Base-by-base conservation (phyloP, 345 rosid genomes). In the Sisymbrium irio region DNA sequence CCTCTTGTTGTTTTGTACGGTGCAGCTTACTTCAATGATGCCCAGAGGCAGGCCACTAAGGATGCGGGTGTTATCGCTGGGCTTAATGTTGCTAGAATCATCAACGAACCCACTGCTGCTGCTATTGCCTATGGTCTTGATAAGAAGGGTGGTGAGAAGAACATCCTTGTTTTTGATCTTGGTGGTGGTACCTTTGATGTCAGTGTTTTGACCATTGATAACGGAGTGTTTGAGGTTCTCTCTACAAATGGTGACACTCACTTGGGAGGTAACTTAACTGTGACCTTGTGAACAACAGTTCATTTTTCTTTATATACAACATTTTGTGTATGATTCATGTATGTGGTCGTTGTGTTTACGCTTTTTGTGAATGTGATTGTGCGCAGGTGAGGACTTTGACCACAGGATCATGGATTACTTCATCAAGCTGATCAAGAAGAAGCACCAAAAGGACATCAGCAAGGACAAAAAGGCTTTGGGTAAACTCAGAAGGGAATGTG, bases 101-200 rank as follows among this genome's bases (percentile, higher is more conserved):
- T 94, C 65, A 94, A 94, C 46, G 98, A 94, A 75, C 98, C 98
- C 71, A 94, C 98, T 25, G 98, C 98, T 15, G 98, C 98, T 77
- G 98, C 98, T 70, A 91, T 94, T 39, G 97, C 98, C 10, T 94
- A 94, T 28, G 98, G 98, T 81, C 77, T 93, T 77, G 97, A 93
- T 68, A 93, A 93, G 88, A 93, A 85, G 78, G 97, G 97, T 47
- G 97, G 97, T 5, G 98, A 94, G 88, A 94, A 91, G 88, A 94
- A 94, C 84, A 94, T 94, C 75, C 97, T 94, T 60, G 98, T 93
- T 69, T 93, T 91, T 76, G 98, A 93, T 75, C 96, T 93, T 54
- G 98, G 98, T 81, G 98, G 98, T 75, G 97, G 98, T 27, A 94
- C 98, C 20, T 94, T 94, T 53, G 98, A 94, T 88, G 97, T 94